Percentiles rank a stretch among this genome's conserved stretches.
phyloP scores from a whole-genome alignment of 371 early-diverging fungal species.

The Apophysomyces variabilis region DNA sequence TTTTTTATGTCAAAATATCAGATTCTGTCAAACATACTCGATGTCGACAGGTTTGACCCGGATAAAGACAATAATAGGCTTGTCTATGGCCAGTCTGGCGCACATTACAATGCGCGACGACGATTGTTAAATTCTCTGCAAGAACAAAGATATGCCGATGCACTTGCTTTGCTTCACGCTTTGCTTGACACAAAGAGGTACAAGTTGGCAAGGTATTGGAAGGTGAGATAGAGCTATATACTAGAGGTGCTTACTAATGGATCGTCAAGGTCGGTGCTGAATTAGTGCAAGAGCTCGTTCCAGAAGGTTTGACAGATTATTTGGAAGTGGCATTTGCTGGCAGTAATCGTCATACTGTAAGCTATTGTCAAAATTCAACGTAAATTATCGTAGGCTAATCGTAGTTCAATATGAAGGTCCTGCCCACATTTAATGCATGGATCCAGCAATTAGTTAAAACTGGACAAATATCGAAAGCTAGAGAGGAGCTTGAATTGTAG shows the following conservation, averaged over 20 bases:
- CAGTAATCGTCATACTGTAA: not conserved
- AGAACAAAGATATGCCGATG: not conserved
- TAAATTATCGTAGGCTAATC: not conserved
- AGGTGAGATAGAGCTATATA: not conserved
- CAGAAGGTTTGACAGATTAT: not conserved
- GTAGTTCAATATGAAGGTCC: not conserved
- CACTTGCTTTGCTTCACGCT: not conserved
- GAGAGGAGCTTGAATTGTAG: constrained; percentile 7
- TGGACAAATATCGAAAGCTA: not conserved
- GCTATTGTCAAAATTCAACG: not conserved
- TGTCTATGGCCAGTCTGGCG: not conserved
- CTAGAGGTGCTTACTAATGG: not conserved
- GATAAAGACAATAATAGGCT: not conserved
- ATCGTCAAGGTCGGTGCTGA: constrained; percentile 5
- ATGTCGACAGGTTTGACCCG: constrained; percentile 4
- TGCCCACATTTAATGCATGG: not conserved
- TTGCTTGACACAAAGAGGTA: not conserved
- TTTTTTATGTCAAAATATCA: not conserved
- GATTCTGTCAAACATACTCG: not conserved
- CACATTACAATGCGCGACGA: not conserved
- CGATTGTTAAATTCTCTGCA: not conserved
- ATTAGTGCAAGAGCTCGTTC: not conserved
- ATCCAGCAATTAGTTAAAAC: not conserved
- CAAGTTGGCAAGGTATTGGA: not conserved
- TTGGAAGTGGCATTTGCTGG: not conserved